Evolutionary conservation across 345 rosid genomes (phyloP).

Genomic region (Gossypium bickii): DNA sequence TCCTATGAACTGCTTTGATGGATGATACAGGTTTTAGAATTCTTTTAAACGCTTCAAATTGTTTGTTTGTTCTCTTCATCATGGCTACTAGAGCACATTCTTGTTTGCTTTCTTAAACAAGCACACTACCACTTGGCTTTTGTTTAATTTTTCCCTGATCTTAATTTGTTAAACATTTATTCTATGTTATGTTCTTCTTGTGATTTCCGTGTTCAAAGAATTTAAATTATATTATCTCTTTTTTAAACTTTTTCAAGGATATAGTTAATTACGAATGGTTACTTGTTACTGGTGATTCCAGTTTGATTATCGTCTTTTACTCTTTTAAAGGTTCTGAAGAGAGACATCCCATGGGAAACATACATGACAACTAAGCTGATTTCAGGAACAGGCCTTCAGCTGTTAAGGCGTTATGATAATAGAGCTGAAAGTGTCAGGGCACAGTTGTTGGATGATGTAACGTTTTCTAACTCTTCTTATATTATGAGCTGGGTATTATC

Average conservation of each 20-base stretch:
- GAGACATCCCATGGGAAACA: conserved; percentile 99
- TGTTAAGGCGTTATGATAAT: conserved; percentile 80
- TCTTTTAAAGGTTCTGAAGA: conserved; percentile 61
- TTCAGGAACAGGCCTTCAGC: conserved; percentile 80
- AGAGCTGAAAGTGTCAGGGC: conserved; percentile 73
- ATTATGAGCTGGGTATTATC: conserved; percentile 18
- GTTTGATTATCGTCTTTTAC: conserved; percentile 15
- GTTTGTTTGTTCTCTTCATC: not conserved
- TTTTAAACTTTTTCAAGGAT: not conserved
- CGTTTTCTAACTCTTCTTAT: conserved; percentile 11
- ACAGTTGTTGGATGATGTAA: conserved; percentile 85
- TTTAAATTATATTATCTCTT: not conserved
- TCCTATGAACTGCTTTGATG: not conserved
- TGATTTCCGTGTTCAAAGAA: not conserved
- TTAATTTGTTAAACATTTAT: not conserved
- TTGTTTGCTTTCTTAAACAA: not conserved
- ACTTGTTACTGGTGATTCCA: conserved; percentile 12
- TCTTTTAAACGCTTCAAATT: not conserved
- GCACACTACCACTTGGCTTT: not conserved
- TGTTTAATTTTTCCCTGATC: not conserved
- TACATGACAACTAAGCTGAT: conserved; percentile 90
- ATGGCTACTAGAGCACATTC: not conserved
- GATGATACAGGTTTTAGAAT: not conserved
- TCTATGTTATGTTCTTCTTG: not conserved
- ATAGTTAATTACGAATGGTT: not conserved